Conservation (phyloP, 2,329 filamentous ascomycete genomes). For the Clonostachys rhizophaga region DNA sequence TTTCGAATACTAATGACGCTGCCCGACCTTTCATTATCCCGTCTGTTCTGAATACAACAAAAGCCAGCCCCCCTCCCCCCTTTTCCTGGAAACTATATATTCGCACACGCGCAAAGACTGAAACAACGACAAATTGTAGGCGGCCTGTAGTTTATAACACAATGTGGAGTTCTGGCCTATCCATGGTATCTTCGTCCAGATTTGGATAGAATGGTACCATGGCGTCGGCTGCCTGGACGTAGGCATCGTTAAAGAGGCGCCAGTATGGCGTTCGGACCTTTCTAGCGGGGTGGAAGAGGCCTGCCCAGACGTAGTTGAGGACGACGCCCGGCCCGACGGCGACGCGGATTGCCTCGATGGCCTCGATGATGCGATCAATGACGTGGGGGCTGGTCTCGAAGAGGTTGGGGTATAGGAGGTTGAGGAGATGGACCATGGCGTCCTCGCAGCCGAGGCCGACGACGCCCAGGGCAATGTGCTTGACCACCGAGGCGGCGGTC, state of each 20-base stretch:
- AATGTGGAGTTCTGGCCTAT: constrained; percentile 77
- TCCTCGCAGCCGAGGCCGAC: constrained; percentile 97
- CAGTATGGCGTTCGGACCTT: constrained; percentile 96
- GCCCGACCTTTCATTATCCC: too few relatives aligned
- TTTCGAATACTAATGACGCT: too few relatives aligned
- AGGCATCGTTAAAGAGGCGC: constrained; percentile 95
- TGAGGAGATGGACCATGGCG: constrained; percentile 96
- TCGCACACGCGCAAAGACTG: neutral
- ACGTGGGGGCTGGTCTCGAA: constrained; percentile 98
- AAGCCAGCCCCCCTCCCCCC: too few relatives aligned
- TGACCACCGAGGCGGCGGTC: constrained; percentile 93
- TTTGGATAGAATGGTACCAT: constrained; percentile 97
- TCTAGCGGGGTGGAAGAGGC: constrained; percentile 91
- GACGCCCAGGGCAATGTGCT: constrained; percentile 96
- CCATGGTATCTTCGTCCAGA: constrained; percentile 73
- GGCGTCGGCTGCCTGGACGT: constrained; percentile 86
- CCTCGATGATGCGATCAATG: constrained; percentile 95
- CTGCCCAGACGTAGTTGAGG: constrained; percentile 98
- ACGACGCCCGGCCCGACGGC: constrained; percentile 88
- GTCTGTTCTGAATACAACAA: too few relatives aligned
- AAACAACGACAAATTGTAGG: neutral
- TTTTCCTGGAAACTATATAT: neutral
- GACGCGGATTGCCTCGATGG: constrained; percentile 92
- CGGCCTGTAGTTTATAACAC: constrained; percentile 53
- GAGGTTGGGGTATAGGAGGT: constrained; percentile 91